These are phyloP conservation scores for Gentiana dahurica DNA, from an alignment of 257 asterid genomes.

Conservation along the genomic window DNA sequence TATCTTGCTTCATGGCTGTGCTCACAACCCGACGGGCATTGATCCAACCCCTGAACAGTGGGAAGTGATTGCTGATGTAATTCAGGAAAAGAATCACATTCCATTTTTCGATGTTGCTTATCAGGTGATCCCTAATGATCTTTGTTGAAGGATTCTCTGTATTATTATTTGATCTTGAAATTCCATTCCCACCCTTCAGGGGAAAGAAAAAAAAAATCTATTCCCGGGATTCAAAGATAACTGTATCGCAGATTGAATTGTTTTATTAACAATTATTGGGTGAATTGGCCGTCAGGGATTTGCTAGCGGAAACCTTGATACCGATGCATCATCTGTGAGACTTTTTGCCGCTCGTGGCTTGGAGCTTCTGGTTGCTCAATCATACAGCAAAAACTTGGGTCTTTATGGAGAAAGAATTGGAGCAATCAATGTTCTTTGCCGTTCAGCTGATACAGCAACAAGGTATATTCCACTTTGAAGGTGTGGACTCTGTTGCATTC, in stretches of 20 bases:
- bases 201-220: no score
- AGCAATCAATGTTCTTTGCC: slow-evolving; percentile 84
- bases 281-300: slow-evolving; percentile 53
- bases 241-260: no score
- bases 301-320: slow-evolving; percentile 97
- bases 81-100: slow-evolving; percentile 83
- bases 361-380: slow-evolving; percentile 92
- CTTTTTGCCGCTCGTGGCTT: slow-evolving; percentile 87
- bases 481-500: no score
- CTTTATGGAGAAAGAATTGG: slow-evolving; percentile 95
- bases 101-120: slow-evolving; percentile 99
- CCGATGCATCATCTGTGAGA: slow-evolving; percentile 91
- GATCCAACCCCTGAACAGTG: slow-evolving; percentile 93
- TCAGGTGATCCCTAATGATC: slow-evolving; percentile 52
- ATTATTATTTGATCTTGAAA: no score
- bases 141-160: no score
- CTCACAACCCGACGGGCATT: slow-evolving; percentile 98
- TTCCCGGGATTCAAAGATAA: no score
- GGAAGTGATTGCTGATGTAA: slow-evolving; percentile 78
- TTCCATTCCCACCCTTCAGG: no score
- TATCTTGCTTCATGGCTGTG: slow-evolving; percentile 92
- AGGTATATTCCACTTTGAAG: slow-evolving; percentile 29
- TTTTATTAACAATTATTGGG: background rate
- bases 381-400: slow-evolving; percentile 91
- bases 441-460: slow-evolving; percentile 68